phyloP scores from a whole-genome alignment of 2,329 filamentous ascomycete genomes.

The Rhinocladiella similis region DNA sequence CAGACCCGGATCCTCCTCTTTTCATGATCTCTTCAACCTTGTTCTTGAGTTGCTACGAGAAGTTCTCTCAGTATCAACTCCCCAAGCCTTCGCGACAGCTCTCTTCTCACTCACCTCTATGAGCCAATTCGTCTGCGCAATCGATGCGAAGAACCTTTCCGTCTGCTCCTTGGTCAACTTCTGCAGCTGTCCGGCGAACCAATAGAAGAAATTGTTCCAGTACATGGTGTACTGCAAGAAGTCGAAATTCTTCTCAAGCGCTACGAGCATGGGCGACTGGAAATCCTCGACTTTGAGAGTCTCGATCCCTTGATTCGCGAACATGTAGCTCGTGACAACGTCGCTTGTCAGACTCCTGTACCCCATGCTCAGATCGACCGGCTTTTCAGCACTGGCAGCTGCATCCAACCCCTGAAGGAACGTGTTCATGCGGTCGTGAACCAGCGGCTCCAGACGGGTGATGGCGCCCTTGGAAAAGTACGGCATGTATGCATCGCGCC shows the following conservation, averaged over 20 bases:
- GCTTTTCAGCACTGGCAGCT: background rate
- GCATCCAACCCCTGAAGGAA: conserved; percentile 10
- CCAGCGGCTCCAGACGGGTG: conserved; percentile 29
- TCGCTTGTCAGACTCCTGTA: conserved; percentile 12
- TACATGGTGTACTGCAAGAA: conserved; percentile 10
- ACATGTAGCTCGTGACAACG: conserved; percentile 12
- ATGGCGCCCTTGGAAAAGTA: conserved; percentile 37
- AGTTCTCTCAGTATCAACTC: background rate
- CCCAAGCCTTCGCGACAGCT: background rate
- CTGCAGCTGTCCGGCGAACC: conserved; percentile 4
- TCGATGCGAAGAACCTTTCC: conserved; percentile 6
- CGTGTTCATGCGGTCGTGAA: conserved; percentile 29
- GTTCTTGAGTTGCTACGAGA: conserved; percentile 24
- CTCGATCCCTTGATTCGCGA: conserved; percentile 10
- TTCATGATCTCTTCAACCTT: conserved; percentile 9
- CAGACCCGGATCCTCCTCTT: conserved; percentile 5
- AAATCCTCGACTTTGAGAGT: conserved; percentile 5
- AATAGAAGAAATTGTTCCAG: conserved; percentile 5
- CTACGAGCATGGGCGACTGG: conserved; percentile 5
- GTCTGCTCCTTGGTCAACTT: conserved; percentile 7
- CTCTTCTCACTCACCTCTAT: conserved; percentile 8
- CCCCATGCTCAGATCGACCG: conserved; percentile 14
- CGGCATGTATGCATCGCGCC: conserved; percentile 26
- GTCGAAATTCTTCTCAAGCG: conserved; percentile 7
- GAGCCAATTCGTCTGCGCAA: conserved; percentile 30